These are phyloP conservation scores for Aurinia saxatilis DNA, from an alignment of 345 rosid species.

Conservation along the genomic window DNA sequence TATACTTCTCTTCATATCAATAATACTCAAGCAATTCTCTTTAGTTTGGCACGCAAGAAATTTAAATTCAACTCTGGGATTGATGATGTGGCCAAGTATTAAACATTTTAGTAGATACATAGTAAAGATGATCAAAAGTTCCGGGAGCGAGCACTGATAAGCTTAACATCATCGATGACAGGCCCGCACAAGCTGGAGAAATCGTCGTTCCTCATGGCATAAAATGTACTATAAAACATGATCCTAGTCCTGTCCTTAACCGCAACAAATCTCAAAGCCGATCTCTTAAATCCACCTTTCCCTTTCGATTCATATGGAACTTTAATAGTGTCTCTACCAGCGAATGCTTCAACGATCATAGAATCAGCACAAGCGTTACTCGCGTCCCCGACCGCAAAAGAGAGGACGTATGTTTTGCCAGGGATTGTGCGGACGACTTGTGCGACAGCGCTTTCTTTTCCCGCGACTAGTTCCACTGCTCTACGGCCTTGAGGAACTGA, in stretches of 20 bases:
- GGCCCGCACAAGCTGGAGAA: slow-evolving; percentile 79
- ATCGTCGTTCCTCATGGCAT: slow-evolving; percentile 64
- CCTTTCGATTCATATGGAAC: slow-evolving; percentile 65
- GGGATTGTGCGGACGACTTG: slow-evolving; percentile 51
- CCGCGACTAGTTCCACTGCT: slow-evolving; percentile 69
- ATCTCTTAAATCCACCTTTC: slow-evolving; percentile 62
- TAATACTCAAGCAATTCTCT: too few relatives aligned
- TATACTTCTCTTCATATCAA: too few relatives aligned
- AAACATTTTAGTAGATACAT: too few relatives aligned
- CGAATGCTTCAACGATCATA: slow-evolving; percentile 70
- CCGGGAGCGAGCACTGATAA: slow-evolving; percentile 32
- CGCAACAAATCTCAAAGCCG: slow-evolving; percentile 44
- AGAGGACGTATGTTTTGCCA: slow-evolving; percentile 45
- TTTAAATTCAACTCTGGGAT: too few relatives aligned
- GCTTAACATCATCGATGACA: slow-evolving; percentile 59
- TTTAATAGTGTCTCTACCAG: slow-evolving; percentile 45
- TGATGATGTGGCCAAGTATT: too few relatives aligned
- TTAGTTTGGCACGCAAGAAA: background rate
- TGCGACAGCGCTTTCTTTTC: slow-evolving; percentile 73
- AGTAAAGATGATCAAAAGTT: too few relatives aligned
- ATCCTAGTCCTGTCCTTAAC: slow-evolving; percentile 42
- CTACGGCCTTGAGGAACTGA: slow-evolving; percentile 53
- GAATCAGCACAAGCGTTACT: slow-evolving; percentile 65
- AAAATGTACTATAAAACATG: slow-evolving; percentile 65
- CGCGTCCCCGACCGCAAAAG: slow-evolving; percentile 66